phyloP scores from a whole-genome alignment of 306 rosid species.

The Psophocarpus tetragonolobus region DNA sequence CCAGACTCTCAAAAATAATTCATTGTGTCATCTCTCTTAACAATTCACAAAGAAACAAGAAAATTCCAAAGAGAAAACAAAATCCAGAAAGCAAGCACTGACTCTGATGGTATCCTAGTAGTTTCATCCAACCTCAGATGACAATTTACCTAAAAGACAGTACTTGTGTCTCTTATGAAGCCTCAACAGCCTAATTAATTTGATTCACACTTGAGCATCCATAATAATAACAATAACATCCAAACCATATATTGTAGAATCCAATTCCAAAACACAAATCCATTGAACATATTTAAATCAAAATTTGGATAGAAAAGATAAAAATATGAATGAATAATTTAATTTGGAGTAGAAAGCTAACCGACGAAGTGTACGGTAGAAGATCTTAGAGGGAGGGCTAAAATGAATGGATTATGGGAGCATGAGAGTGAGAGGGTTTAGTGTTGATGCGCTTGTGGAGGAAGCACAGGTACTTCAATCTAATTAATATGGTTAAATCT shows the following conservation, averaged over 20 bases:
- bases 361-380: too few relatives aligned
- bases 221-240: neutral
- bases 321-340: too few relatives aligned
- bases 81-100: neutral
- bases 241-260: neutral
- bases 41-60: neutral
- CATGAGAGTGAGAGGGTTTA: too few relatives aligned
- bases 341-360: too few relatives aligned
- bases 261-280: neutral
- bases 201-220: neutral
- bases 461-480: too few relatives aligned
- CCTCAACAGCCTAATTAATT: constrained; percentile 61
- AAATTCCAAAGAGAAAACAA: neutral
- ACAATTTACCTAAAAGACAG: constrained; percentile 57
- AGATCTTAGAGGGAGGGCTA: too few relatives aligned
- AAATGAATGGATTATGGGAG: too few relatives aligned
- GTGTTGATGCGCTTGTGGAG: too few relatives aligned
- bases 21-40: neutral
- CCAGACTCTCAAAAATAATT: neutral
- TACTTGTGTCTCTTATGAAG: constrained; percentile 67
- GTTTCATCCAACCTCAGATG: constrained; percentile 80
- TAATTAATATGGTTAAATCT: too few relatives aligned
- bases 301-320: too few relatives aligned
- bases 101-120: constrained; percentile 65
- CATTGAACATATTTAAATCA: too few relatives aligned